Evolutionary conservation across 2,329 filamentous ascomycete species (phyloP), one percentile per base, ranked within the genome.

Genomic region (Coniochaeta sp.): DNA sequence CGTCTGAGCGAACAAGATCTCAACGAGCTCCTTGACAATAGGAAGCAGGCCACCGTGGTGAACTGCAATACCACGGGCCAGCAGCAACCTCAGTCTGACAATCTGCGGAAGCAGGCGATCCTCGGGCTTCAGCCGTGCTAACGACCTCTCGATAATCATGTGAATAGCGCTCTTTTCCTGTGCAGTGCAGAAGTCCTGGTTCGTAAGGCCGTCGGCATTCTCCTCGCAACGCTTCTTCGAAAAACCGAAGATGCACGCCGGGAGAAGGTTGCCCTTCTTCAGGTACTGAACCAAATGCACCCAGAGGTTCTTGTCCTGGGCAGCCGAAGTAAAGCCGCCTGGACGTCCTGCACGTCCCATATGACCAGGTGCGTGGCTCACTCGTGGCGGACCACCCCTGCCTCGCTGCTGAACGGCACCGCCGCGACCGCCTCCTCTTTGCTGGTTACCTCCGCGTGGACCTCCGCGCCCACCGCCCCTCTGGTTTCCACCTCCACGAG

Each of bases 151-250:
- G 58, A 99, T 91, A 31, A 91, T 92, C 88, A 97, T 96, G 66
- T 99, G 92, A 53, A 95, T 95, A 45, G 89, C 86, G 61, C 94
- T 99, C 78, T 96, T 97, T 71, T 99, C 94, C 3, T 85, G 80
- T 1, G 91, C 90, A 6, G 87, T 96, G 65, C 88, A 95, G 63
- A 95, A 97, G 64, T 99, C 94, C 58, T 96, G 86, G 63, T 96
- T 97, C 55, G 89, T 92, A 20, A 99, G 76, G 0, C 94, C 92
- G 65, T 96, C 90, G 1, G 94, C 94, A 65, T 97, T 99, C 65
- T 97, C 91, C 67, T 99, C 94, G 62, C 94, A 97, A 50, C 94
- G 79, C 69, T 94, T 96, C 73, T 97, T 99, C 3, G 94, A 99
- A 69, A 99, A 99, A 52, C 99, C 92, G 64, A 99, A 99, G 58